These are phyloP conservation scores for Massarina eburnea DNA, from an alignment of 2,329 filamentous ascomycete species.

Conservation along the genomic window DNA sequence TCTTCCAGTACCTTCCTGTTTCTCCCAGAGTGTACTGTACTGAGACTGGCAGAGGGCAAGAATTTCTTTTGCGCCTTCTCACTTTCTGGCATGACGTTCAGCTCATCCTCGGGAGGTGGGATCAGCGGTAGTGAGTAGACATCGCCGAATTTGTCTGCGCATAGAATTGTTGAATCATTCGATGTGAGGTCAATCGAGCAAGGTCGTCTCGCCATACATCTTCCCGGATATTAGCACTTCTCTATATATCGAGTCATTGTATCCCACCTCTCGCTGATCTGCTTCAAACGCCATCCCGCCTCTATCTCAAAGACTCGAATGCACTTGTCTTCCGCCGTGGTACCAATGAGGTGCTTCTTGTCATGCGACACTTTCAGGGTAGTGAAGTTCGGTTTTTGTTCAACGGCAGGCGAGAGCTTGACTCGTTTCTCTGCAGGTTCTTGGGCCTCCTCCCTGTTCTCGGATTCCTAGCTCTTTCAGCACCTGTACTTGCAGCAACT, in stretches of 20 bases:
- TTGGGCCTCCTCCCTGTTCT: slow-evolving; percentile 24
- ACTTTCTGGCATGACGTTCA: slow-evolving; percentile 16
- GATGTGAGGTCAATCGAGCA: slow-evolving; percentile 72
- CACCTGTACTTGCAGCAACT: neutral
- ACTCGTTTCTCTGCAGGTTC: slow-evolving; percentile 46
- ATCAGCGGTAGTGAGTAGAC: slow-evolving; percentile 85
- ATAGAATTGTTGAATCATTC: slow-evolving; percentile 72
- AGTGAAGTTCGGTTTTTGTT: slow-evolving; percentile 63
- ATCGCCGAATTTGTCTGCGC: slow-evolving; percentile 95
- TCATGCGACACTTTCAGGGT: slow-evolving; percentile 66
- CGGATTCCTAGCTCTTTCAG: slow-evolving; percentile 20
- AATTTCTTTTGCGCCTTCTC: slow-evolving; percentile 41
- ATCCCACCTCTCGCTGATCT: slow-evolving; percentile 71
- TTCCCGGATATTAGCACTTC: slow-evolving; percentile 41
- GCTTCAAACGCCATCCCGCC: slow-evolving; percentile 60
- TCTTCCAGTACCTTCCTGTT: slow-evolving; percentile 61
- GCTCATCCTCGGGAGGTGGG: slow-evolving; percentile 37
- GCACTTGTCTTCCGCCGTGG: slow-evolving; percentile 90
- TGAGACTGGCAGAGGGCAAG: slow-evolving; percentile 56
- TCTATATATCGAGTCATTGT: neutral
- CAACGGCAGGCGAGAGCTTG: slow-evolving; percentile 38
- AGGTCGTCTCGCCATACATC: slow-evolving; percentile 86
- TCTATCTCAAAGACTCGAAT: slow-evolving; percentile 78
- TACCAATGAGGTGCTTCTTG: slow-evolving; percentile 69
- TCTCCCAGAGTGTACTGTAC: slow-evolving; percentile 64